Base-by-base conservation (phyloP, 2,329 filamentous ascomycete species). In the Xylaria digitata region DNA sequence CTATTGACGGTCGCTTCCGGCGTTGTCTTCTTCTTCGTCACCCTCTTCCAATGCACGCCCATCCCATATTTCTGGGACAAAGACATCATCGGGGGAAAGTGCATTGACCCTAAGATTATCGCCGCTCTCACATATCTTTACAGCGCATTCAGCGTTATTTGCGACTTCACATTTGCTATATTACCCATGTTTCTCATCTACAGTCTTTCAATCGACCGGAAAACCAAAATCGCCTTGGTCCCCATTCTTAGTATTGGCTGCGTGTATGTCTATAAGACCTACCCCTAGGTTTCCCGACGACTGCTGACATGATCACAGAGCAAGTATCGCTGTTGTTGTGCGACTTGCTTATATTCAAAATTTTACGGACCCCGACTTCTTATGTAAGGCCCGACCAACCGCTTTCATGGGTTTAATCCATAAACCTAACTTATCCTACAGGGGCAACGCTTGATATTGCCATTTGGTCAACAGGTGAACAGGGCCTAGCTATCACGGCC, bases 101-200 rank as follows among this genome's bases (percentile, higher is more conserved):
- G 77, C 65, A 67, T 78, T 7, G 55, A 72, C 42, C 56, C 66
- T 2, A 76, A 79, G 3, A 76, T 81, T 43, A 80, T 86, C 13
- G 81, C 83, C 56, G 79, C 76, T 17, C 79, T 85, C 43, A 81
- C 80, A 26, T 83, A 83, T 66, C 75, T 81, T 23, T 81, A 84
- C 70, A 82, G 79, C 69, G 77, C 77, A 4, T 80, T 81, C 19
- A 80, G 81, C 21, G 77, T 80, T 45, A 75, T 81, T 17, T 83
- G 83, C 61, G 86, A 88, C 73, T 83, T 86, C 53, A 83, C 82
- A 2, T 74, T 87, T 15, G 80, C 82, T n/a, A 79, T 87, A 53
- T 67, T 84, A 23, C 82, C 82, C 4, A 76, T 83, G 17, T 82
- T 82, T 61, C 76, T 87, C 6, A 79, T 86, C 3, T 82, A 79